Evolutionary conservation across 345 rosid genomes (phyloP).

Genomic region (Euphorbia peplus): DNA sequence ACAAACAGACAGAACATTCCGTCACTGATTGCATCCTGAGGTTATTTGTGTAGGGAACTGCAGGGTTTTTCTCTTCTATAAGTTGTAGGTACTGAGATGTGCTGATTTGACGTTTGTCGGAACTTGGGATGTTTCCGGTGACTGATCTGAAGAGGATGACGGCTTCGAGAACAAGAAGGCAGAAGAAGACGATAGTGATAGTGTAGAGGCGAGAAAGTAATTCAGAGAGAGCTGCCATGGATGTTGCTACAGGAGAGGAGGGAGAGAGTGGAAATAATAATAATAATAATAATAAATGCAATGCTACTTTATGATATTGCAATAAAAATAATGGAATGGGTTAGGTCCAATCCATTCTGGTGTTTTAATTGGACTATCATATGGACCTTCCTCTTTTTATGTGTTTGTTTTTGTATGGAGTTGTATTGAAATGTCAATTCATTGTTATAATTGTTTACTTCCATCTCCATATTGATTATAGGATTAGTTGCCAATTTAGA

Average conservation of each 20-base stretch:
- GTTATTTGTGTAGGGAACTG: constrained; percentile 21
- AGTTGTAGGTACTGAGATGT: constrained; percentile 29
- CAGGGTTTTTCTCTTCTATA: constrained; percentile 41
- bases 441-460: no score
- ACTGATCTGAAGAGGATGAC: constrained; percentile 31
- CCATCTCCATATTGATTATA: no score
- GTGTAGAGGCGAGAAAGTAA: constrained; percentile 37
- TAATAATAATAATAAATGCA: no score
- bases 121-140: constrained; percentile 13
- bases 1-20: constrained; percentile 42
- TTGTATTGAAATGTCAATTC: no score
- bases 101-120: constrained; percentile 17
- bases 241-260: neutral
- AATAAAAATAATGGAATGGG: neutral
- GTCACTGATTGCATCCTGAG: neutral
- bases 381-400: no score
- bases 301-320: neutral
- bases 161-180: constrained; percentile 30
- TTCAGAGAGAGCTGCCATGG: constrained; percentile 35
- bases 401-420: no score
- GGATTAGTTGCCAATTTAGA: no score
- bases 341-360: neutral
- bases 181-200: constrained; percentile 29
- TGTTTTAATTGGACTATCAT: no score
- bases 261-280: neutral